These are phyloP conservation scores for Drechmeria coniospora DNA, from an alignment of 2,329 filamentous ascomycete species.

Conservation along the genomic window DNA sequence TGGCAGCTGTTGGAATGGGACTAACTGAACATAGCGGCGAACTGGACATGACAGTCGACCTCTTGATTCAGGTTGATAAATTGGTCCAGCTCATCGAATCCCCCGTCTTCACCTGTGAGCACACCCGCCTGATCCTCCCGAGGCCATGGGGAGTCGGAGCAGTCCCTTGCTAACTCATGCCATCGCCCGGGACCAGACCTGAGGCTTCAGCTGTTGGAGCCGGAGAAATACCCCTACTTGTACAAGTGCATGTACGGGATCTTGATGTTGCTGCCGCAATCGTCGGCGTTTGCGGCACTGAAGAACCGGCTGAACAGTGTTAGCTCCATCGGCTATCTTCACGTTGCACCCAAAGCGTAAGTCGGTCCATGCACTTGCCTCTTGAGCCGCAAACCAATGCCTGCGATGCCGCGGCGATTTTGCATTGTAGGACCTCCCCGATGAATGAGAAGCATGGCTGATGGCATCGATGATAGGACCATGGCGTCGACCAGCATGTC, in stretches of 20 bases:
- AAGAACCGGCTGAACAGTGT: slow-evolving; percentile 96
- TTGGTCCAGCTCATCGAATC: slow-evolving; percentile 92
- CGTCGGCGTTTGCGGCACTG: slow-evolving; percentile 86
- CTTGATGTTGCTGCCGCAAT: slow-evolving; percentile 96
- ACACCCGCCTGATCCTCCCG: too few species aligned
- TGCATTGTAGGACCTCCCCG: too few species aligned
- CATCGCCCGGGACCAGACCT: too few species aligned
- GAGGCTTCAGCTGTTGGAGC: slow-evolving; percentile 84
- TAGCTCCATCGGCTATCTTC: slow-evolving; percentile 88
- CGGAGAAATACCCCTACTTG: slow-evolving; percentile 83
- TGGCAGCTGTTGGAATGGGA: not conserved
- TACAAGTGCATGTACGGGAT: slow-evolving; percentile 97
- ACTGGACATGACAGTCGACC: slow-evolving; percentile 96
- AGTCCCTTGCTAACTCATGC: too few species aligned
- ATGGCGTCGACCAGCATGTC: slow-evolving; percentile 34
- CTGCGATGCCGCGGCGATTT: too few species aligned
- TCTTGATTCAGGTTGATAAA: slow-evolving; percentile 97
- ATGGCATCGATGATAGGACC: slow-evolving; percentile 24
- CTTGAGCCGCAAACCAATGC: too few species aligned
- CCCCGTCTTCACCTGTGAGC: slow-evolving; percentile 87
- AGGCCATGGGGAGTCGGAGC: too few species aligned
- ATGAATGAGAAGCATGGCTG: too few species aligned
- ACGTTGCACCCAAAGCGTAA: slow-evolving; percentile 66
- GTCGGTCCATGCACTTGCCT: slow-evolving; percentile 13
- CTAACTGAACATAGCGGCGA: slow-evolving; percentile 51